A percentile compares a stretch with the other conserved stretches of the same genome.
Evolutionary conservation across 192 early-diverging fungal genomes (phyloP).

Genomic region (Rhizophagus clarus): DNA sequence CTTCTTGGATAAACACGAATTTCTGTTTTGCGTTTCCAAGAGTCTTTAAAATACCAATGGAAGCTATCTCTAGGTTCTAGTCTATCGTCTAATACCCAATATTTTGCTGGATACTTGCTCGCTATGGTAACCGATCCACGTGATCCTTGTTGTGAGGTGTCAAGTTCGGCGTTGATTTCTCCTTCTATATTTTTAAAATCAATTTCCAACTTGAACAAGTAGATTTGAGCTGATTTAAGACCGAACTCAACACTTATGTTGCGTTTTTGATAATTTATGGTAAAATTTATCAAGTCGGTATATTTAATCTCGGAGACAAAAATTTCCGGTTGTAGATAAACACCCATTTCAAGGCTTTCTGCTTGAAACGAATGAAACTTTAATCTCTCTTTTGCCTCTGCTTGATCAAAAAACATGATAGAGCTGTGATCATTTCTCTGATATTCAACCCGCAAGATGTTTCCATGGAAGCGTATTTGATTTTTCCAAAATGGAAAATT

Average conservation of each 20-base stretch:
- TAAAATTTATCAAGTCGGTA: background rate
- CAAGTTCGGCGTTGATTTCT: no score
- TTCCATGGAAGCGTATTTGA: constrained; percentile 33
- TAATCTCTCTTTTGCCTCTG: background rate
- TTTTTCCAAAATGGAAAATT: constrained; percentile 6
- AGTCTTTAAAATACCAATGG: constrained; percentile 29
- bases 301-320: constrained; percentile 35
- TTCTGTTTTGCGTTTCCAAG: constrained; percentile 40
- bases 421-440: background rate
- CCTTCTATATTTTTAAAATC: no score
- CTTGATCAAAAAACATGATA: background rate
- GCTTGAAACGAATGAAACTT: background rate
- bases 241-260: constrained; percentile 36
- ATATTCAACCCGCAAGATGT: constrained; percentile 22
- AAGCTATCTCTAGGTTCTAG: background rate
- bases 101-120: constrained; percentile 44
- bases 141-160: background rate
- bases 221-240: background rate
- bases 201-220: no score
- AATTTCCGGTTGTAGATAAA: constrained; percentile 16
- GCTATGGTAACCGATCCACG: constrained; percentile 40
- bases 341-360: constrained; percentile 34
- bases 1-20: constrained; percentile 11
- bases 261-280: constrained; percentile 34
- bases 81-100: constrained; percentile 37